Conservation (phyloP, 2,329 filamentous ascomycete genomes). For the Penicillium sp. region DNA sequence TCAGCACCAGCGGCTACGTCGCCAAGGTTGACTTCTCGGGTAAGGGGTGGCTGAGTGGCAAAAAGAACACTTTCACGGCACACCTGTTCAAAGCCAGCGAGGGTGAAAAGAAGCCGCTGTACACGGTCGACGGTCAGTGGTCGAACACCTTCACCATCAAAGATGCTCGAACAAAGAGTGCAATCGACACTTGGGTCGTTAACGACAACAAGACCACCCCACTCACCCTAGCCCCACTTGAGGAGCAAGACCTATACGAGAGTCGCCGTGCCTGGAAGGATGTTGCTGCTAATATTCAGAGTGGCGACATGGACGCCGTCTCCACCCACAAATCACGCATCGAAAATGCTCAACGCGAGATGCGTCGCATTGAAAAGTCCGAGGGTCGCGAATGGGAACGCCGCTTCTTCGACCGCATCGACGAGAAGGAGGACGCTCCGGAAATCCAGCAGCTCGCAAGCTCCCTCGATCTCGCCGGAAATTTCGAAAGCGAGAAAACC, state of each 20-base stretch:
- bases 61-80: constrained; percentile 86
- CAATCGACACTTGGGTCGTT: constrained; percentile 58
- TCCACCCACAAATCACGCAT: constrained; percentile 78
- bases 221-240: constrained; percentile 64
- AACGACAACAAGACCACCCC: constrained; percentile 55
- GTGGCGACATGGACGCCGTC: constrained; percentile 77
- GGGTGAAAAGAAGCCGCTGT: constrained; percentile 62
- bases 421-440: constrained; percentile 32
- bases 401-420: constrained; percentile 63
- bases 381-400: constrained; percentile 74
- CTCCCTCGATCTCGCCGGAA: constrained; percentile 34
- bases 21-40: constrained; percentile 89
- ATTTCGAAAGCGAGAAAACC: constrained; percentile 58
- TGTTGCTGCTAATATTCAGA: constrained; percentile 72
- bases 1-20: constrained; percentile 78
- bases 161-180: constrained; percentile 52
- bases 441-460: constrained; percentile 42
- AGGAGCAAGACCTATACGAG: constrained; percentile 80
- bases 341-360: constrained; percentile 77
- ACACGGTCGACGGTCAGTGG: constrained; percentile 87
- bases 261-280: constrained; percentile 81
- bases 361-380: constrained; percentile 66
- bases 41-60: constrained; percentile 89
- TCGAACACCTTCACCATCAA: constrained; percentile 74
- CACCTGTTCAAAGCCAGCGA: constrained; percentile 62